Evolutionary conservation across 768 basidiomycete genomes (phyloP), one percentile per base, ranked within the genome.

Genomic region (Porpolomopsis calyptriformis): DNA sequence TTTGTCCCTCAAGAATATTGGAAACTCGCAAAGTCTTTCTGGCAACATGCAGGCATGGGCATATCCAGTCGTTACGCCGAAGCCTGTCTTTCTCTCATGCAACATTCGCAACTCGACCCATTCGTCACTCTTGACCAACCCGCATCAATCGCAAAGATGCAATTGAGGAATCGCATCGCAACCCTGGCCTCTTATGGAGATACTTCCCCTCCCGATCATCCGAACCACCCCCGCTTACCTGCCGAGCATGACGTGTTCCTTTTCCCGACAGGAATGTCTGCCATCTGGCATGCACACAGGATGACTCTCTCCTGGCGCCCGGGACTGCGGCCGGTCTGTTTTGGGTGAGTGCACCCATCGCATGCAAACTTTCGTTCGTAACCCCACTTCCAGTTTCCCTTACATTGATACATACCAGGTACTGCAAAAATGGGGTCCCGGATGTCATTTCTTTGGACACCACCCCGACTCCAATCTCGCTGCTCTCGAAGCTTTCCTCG

Each of bases 401-500:
- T 88, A 87, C 57, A 79, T 73, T 7, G 85, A 88, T 54, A 87
- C 85, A 1, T 69, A 83, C 44, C 87, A 87, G 60, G 71, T 84
- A 43, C 65, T 87, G 2, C 63, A 83, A 51, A 87, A 87, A 62
- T 87, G 84, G 84, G 85, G 85, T 0, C 82, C 80, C 2, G 85
- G 85, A 1, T 80, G 74, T 48, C 67, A 81, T 55, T 85, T 85
- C 67, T 70, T 80, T 47, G 84, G 85, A 2, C 63, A 72, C 48
- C 85, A 85, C 8, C 64, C 75, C 12, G 71, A 78, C 40, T 54
- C 66, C 7, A 82, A 85, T 47, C 69, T 85, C 23, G 71, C 73
- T 52, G 64, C 66, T 23, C 65, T 87, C 1, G 76, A 78, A 47
- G 53, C 44, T 2, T 58, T 80, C 7, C 66, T 84, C 9, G 60